Conservation (phyloP, 225 moss, liverwort and hornwort species). For the Ulota crispa region DNA sequence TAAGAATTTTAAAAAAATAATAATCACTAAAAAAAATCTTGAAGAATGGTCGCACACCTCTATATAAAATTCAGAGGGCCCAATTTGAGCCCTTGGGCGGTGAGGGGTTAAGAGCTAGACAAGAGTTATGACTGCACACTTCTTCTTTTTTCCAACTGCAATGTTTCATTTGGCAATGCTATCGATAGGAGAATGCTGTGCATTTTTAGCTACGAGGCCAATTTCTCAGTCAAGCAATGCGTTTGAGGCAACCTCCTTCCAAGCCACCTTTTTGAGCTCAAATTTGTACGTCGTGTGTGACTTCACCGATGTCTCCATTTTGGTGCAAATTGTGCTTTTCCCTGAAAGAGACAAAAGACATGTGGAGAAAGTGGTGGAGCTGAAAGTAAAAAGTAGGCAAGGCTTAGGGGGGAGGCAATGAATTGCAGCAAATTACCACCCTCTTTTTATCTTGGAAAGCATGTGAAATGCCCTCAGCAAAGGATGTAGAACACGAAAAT, state of each 20-base stretch:
- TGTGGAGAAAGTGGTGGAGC: neutral
- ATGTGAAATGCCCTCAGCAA: neutral
- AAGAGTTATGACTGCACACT: neutral
- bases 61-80: too few relatives aligned
- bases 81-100: too few relatives aligned
- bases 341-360: neutral
- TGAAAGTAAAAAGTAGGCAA: too few relatives aligned
- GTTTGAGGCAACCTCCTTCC: neutral
- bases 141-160: neutral
- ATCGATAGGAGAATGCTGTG: neutral
- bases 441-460: neutral
- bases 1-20: too few relatives aligned
- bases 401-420: accelerated
- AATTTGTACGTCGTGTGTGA: neutral
- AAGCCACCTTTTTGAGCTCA: neutral
- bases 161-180: neutral
- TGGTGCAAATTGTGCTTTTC: too few relatives aligned
- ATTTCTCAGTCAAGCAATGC: neutral
- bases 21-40: too few relatives aligned
- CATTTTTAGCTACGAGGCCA: neutral
- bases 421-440: neutral
- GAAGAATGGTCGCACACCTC: too few relatives aligned
- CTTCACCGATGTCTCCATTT: neutral
- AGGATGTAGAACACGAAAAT: neutral
- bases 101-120: too few relatives aligned